Conservation (phyloP, 176 grass and related monocot species). For the Cenchrus americanus region DNA sequence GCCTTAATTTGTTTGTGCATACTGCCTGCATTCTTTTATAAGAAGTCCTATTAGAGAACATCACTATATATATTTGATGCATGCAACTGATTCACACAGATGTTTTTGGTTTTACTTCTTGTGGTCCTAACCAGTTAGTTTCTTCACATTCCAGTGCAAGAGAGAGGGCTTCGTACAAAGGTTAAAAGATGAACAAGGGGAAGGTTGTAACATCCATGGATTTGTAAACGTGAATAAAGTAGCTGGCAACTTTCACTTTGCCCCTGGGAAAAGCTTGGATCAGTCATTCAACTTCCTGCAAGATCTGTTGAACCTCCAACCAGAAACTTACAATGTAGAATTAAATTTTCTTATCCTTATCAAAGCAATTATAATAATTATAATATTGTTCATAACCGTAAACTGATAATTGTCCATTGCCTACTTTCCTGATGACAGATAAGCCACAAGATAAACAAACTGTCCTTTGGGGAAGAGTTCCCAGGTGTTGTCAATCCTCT, state of each 20-base stretch:
- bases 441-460: conserved; percentile 99
- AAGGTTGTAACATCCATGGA: conserved; percentile 98
- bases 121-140: conserved; percentile 10
- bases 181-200: conserved; percentile 92
- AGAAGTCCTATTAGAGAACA: too few relatives aligned
- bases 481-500: conserved; percentile 97
- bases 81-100: not conserved
- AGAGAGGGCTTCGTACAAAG: conserved; percentile 93
- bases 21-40: conserved; percentile 20
- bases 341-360: conserved; percentile 22
- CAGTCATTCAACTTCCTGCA: conserved; percentile 88
- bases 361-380: conserved; percentile 22
- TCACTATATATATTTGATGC: too few relatives aligned
- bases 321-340: conserved; percentile 89
- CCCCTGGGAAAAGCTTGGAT: conserved; percentile 94
- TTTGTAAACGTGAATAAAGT: conserved; percentile 99
- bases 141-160: conserved; percentile 70
- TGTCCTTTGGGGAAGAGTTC: conserved; percentile 97
- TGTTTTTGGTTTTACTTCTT: conserved; percentile 8
- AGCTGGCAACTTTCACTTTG: conserved; percentile 99
- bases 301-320: conserved; percentile 90
- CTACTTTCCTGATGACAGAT: conserved; percentile 67
- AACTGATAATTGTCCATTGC: conserved; percentile 17
- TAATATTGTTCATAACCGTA: conserved; percentile 11
- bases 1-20: conserved; percentile 8